phyloP scores from a whole-genome alignment of 1,284 basidiomycete genomes.

The Trichosporon faecale region DNA sequence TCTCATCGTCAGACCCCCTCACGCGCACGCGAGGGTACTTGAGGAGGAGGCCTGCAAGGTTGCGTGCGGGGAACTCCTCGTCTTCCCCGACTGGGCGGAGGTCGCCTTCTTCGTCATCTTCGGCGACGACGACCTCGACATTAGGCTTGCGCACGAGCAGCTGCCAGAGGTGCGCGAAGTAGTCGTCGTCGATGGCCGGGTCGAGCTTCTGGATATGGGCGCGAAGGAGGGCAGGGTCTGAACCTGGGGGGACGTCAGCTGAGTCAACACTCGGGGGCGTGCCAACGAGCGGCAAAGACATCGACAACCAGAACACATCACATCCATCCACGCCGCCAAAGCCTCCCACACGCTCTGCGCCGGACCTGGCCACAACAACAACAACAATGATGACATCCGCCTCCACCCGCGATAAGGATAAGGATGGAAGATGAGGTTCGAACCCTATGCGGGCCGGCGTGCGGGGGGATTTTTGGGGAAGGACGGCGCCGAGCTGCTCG shows the following conservation, averaged over 20 bases:
- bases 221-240: constrained; percentile 29
- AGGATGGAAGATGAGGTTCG: constrained; percentile 20
- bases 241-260: constrained; percentile 29
- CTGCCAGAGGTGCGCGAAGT: constrained; percentile 41
- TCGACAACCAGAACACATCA: neutral
- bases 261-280: neutral
- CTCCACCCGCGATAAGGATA: constrained; percentile 21
- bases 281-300: neutral
- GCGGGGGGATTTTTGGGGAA: constrained; percentile 17
- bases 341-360: neutral
- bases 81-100: constrained; percentile 32
- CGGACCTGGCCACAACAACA: neutral
- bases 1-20: constrained; percentile 42
- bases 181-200: constrained; percentile 36
- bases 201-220: constrained; percentile 35
- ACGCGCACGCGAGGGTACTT: constrained; percentile 44
- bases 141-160: constrained; percentile 35
- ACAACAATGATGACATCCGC: constrained; percentile 13
- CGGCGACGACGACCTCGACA: constrained; percentile 35
- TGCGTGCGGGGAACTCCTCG: constrained; percentile 27
- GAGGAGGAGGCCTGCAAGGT: constrained; percentile 29
- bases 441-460: constrained; percentile 13
- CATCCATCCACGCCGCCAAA: neutral
- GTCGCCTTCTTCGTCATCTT: constrained; percentile 24
- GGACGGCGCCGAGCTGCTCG: neutral